phyloP scores from a whole-genome alignment of 2,329 filamentous ascomycete species.

The Colletotrichum sp. region DNA sequence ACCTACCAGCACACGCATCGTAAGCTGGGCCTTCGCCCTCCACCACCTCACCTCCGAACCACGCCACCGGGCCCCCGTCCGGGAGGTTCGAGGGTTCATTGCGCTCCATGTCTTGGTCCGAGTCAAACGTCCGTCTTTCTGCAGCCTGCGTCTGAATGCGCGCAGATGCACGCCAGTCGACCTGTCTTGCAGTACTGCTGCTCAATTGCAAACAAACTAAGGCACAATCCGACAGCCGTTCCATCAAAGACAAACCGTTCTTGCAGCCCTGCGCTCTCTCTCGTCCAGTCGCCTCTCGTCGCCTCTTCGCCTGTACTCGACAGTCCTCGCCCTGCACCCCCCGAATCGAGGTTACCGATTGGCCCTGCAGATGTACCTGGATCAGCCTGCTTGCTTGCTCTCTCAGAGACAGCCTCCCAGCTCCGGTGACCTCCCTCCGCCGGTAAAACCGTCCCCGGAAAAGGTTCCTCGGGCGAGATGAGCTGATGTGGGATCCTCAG shows the following conservation, averaged over 20 bases:
- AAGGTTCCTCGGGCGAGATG: neutral
- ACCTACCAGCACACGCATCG: neutral
- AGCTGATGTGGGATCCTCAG: neutral
- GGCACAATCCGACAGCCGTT: neutral
- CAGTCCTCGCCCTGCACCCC: neutral
- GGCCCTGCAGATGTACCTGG: neutral
- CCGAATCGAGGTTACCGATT: constrained; percentile 3
- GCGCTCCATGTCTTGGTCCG: constrained; percentile 9
- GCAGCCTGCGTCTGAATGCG: neutral
- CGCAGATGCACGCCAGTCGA: neutral
- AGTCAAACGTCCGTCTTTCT: constrained; percentile 14
- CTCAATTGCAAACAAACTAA: neutral
- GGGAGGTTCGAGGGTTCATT: constrained; percentile 21
- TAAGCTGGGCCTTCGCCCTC: neutral
- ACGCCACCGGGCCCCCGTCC: constrained; percentile 18
- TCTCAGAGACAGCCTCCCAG: neutral
- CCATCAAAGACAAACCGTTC: neutral
- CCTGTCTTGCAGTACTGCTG: neutral
- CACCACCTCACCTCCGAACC: constrained; percentile 16
- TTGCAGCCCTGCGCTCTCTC: neutral
- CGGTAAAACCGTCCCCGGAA: neutral
- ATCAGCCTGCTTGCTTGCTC: neutral
- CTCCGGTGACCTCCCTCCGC: neutral
- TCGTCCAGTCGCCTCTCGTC: neutral
- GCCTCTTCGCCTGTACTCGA: neutral